Conservation (phyloP, 768 basidiomycete genomes). For the Hysterangium stoloniferum region DNA sequence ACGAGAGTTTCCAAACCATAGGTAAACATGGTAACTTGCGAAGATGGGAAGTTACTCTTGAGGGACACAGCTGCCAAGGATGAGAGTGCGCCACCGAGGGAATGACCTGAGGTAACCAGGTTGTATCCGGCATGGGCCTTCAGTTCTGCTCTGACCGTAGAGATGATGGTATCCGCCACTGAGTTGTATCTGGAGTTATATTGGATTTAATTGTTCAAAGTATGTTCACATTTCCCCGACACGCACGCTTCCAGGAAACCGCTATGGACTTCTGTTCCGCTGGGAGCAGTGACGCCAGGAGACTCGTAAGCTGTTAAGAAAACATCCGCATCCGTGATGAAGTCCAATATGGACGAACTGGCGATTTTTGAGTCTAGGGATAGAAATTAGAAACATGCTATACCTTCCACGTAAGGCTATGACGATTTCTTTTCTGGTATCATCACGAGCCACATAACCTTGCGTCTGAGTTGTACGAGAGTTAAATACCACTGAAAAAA, state of each 20-base stretch:
- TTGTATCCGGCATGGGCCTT: constrained; percentile 20
- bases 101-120: constrained; percentile 45
- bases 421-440: constrained; percentile 37
- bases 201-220: neutral
- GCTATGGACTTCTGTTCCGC: constrained; percentile 36
- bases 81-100: constrained; percentile 46
- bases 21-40: constrained; percentile 35
- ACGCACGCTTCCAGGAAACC: constrained; percentile 45
- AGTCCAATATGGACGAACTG: constrained; percentile 36
- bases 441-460: constrained; percentile 44
- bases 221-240: no score
- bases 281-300: constrained; percentile 36
- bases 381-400: neutral
- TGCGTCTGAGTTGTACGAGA: constrained; percentile 20
- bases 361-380: neutral
- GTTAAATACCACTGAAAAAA: neutral
- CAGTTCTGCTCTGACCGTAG: constrained; percentile 30
- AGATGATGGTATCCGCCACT: constrained; percentile 34
- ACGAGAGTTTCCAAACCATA: constrained; percentile 33
- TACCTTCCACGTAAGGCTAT: constrained; percentile 45
- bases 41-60: constrained; percentile 33
- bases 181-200: constrained; percentile 38
- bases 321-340: constrained; percentile 36
- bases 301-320: constrained; percentile 36
- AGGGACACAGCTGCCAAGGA: constrained; percentile 39